Evolutionary conservation across 1,139 yeast genomes (phyloP), one percentile per base, ranked within the genome.

Genomic region (Diutina sp.): DNA sequence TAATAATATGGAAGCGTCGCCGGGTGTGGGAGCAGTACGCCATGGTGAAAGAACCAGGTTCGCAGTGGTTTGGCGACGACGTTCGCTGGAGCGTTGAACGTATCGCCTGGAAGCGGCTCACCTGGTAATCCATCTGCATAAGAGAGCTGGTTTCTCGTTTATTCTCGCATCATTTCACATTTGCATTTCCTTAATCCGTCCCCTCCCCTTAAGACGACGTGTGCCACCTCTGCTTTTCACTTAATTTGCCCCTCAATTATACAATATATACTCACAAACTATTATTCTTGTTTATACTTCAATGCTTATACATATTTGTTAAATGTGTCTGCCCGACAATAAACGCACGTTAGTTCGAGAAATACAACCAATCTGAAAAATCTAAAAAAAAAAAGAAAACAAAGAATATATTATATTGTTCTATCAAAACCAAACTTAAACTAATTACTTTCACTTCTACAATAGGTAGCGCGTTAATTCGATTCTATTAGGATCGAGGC

Each of bases 1-100:
- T 87, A 1, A 76, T 88, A 1, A 69, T 91, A 3, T 90, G 97
- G 97, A 78, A 81, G 59, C 71, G 72, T 52, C 78, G 82, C 61
- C 83, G 85, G 32, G 82, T 84, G 35, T 90, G 97, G 96, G 97
- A 91, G 65, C 87, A 87, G 67, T 90, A 87, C 67, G 83, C 79
- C 12, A 82, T 90, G 51, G 75, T 82, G 14, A 89, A 84, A 55
- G 48, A 28, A n/a, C 38, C 51, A 6, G 51, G 35, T 4, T 16
- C 51, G 18, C 51, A 47, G 30, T 47, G 51, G 51, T 47, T 47
- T 9, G 30, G 35, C 12, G 51, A 47, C 29, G 51, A 47, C 16
- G 51, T 28, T 9, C 29, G 51, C 14, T 47, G 51, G 51, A 47
- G 38, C 12, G n/a, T 47, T 11, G 51, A 47, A 28, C 29, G 51